Conservation (phyloP, 2,329 filamentous ascomycete species). For the Coleophoma crateriformis region DNA sequence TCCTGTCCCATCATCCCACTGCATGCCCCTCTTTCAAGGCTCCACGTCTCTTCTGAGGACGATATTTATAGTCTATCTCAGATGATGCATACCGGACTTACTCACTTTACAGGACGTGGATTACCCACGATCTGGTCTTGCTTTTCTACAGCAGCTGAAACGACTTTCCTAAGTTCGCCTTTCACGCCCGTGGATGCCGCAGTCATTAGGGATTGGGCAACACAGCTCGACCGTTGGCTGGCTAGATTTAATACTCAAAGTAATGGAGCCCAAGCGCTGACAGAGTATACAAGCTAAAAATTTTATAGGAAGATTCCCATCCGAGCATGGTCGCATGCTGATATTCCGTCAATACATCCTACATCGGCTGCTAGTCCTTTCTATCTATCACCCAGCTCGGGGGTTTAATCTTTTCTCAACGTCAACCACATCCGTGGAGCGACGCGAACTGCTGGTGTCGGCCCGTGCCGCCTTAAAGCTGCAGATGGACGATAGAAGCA, state of each 20-base stretch:
- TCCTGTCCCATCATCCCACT: constrained; percentile 35
- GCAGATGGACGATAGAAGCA: constrained; percentile 33
- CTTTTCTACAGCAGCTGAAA: constrained; percentile 20
- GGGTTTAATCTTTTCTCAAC: constrained; percentile 33
- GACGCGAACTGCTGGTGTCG: constrained; percentile 34
- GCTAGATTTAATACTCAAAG: constrained; percentile 28
- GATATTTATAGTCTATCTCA: constrained; percentile 35
- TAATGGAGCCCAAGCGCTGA: background rate
- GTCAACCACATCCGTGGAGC: constrained; percentile 31
- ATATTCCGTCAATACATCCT: constrained; percentile 36
- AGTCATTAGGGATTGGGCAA: constrained; percentile 36
- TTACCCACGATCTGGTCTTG: constrained; percentile 38
- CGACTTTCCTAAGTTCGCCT: constrained; percentile 15
- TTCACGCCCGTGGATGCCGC: constrained; percentile 34
- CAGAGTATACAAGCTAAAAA: background rate
- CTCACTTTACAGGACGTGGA: constrained; percentile 34
- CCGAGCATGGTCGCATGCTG: constrained; percentile 28
- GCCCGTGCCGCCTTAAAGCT: constrained; percentile 34
- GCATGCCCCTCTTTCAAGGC: constrained; percentile 29
- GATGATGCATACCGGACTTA: constrained; percentile 39
- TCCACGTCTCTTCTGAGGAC: constrained; percentile 32
- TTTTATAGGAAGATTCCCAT: constrained; percentile 17
- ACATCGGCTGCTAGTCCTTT: constrained; percentile 34
- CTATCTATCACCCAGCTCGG: constrained; percentile 36
- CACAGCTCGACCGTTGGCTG: constrained; percentile 35